Evolutionary conservation across 305 asterid genomes (phyloP).

Genomic region (Solanum chacoense): DNA sequence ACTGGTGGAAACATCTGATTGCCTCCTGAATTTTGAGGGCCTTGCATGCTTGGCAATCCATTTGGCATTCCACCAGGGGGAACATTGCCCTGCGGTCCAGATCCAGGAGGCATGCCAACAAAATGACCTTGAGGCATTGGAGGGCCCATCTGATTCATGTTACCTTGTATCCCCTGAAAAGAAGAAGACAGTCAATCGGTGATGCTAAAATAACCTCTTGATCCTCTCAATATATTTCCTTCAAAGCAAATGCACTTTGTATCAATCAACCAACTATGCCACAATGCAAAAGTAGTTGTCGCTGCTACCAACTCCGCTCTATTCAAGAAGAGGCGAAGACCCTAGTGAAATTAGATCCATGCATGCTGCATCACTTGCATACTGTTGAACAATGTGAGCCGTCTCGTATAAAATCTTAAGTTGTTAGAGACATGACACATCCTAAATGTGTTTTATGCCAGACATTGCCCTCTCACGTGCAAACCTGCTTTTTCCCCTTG

Average conservation of each 20-base stretch:
- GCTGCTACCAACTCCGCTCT: neutral
- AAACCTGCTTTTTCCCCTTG: neutral
- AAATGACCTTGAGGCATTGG: constrained; percentile 72
- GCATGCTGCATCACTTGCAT: neutral
- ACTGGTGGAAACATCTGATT: constrained; percentile 76
- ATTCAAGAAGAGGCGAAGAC: neutral
- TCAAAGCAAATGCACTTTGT: neutral
- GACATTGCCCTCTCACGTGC: neutral
- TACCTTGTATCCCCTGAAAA: constrained; percentile 60
- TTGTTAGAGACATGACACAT: neutral
- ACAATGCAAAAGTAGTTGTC: neutral
- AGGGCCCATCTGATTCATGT: constrained; percentile 80
- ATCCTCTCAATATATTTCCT: neutral
- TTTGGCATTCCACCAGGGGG: constrained; percentile 48
- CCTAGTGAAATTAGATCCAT: neutral
- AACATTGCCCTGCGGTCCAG: constrained; percentile 59
- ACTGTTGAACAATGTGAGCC: neutral
- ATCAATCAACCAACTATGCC: neutral
- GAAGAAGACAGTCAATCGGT: neutral
- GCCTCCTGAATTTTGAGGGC: constrained; percentile 37
- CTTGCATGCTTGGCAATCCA: constrained; percentile 50
- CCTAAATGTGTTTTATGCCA: neutral
- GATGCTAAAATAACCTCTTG: neutral
- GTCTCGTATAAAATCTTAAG: neutral
- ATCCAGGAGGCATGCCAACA: constrained; percentile 68